These are phyloP conservation scores for Arachnopeziza araneosa DNA, from an alignment of 2,329 filamentous ascomycete genomes.

Conservation along the genomic window DNA sequence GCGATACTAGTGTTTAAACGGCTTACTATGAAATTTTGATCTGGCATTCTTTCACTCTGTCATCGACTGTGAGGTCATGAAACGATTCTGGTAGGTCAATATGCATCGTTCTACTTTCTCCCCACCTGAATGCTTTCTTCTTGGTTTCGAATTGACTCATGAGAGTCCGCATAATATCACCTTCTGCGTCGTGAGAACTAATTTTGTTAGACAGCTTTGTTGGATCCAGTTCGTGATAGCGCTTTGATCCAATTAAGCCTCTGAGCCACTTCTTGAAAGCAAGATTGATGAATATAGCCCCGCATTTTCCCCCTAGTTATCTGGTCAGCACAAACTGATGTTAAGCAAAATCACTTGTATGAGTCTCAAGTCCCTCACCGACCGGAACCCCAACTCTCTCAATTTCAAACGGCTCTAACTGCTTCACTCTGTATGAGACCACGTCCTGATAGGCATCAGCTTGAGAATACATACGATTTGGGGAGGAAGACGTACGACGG, in stretches of 20 bases:
- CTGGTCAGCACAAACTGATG: no score
- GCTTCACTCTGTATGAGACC: no score
- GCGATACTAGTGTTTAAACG: background rate
- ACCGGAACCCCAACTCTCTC: no score
- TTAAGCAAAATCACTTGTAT: no score
- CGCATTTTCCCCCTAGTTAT: slow-evolving; percentile 4
- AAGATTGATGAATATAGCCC: slow-evolving; percentile 9
- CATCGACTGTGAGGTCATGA: background rate
- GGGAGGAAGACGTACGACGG: no score
- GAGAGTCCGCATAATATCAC: slow-evolving; percentile 2
- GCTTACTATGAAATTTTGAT: slow-evolving; percentile 5
- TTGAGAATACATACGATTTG: no score
- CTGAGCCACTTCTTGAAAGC: slow-evolving; percentile 9
- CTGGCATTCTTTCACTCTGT: background rate
- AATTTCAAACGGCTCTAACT: no score
- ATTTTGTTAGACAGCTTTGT: background rate
- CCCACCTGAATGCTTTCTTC: no score
- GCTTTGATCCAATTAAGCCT: background rate
- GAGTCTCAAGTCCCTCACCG: no score
- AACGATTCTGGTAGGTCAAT: slow-evolving; percentile 4
- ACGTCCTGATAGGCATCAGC: no score
- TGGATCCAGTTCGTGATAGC: slow-evolving; percentile 3
- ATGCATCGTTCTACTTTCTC: no score
- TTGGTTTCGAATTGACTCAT: no score
- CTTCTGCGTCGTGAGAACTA: slow-evolving; percentile 8